These are phyloP conservation scores for Mortierella sp. DNA, from an alignment of 371 early-diverging fungal species.

Conservation along the genomic window DNA sequence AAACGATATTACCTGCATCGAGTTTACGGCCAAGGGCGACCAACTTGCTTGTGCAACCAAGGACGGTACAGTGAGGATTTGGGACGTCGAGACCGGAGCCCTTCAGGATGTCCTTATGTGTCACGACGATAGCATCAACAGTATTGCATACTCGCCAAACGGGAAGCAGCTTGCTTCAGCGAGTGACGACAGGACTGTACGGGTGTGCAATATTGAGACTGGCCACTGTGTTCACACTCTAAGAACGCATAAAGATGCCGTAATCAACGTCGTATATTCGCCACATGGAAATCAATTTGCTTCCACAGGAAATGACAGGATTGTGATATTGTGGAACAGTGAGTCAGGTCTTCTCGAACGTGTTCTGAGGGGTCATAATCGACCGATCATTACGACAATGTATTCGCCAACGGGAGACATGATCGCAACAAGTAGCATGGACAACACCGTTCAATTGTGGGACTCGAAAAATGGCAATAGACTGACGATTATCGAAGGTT, in stretches of 20 bases:
- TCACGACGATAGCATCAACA: not conserved
- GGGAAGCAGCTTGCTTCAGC: conserved; percentile 16
- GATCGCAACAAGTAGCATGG: conserved; percentile 2
- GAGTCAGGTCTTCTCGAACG: not conserved
- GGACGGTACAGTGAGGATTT: conserved; percentile 13
- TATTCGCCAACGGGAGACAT: conserved; percentile 12
- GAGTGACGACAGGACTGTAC: conserved; percentile 16
- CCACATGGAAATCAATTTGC: not conserved
- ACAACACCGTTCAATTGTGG: conserved; percentile 17
- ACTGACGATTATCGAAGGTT: not conserved
- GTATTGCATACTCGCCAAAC: conserved; percentile 7
- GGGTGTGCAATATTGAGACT: conserved; percentile 8
- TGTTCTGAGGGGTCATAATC: conserved; percentile 6
- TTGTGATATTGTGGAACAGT: not conserved
- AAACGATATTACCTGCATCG: not conserved
- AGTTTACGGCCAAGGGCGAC: conserved; percentile 13
- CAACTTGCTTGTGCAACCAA: conserved; percentile 10
- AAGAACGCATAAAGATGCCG: not conserved
- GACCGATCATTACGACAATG: not conserved
- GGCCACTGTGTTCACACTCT: not conserved
- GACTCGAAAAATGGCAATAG: not conserved
- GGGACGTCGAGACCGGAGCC: conserved; percentile 5
- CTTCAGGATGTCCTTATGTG: not conserved
- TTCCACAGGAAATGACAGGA: not conserved
- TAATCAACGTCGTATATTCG: not conserved